Evolutionary conservation across 2,329 filamentous ascomycete genomes (phyloP).

Genomic region (Orbilia brochopaga): DNA sequence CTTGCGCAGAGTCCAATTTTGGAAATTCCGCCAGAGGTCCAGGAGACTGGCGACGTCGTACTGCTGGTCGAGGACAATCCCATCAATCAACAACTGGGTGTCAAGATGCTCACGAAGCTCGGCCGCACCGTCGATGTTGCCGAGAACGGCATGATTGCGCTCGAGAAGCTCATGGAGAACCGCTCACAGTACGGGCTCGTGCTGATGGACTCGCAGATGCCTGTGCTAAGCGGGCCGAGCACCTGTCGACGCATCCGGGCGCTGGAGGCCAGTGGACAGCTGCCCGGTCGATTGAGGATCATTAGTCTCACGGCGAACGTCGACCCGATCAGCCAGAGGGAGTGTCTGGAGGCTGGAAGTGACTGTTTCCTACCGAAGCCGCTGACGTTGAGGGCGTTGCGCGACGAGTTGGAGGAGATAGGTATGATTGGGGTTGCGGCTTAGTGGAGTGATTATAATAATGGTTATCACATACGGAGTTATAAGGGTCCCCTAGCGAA

Average conservation of each 20-base stretch:
- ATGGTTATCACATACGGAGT: too few relatives aligned
- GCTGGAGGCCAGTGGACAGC: conserved; percentile 35
- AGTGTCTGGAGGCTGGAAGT: conserved; percentile 44
- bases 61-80: conserved; percentile 49
- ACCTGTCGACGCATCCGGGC: conserved; percentile 39
- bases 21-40: conserved; percentile 41
- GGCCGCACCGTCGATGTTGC: conserved; percentile 44
- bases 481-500: too few relatives aligned
- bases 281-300: conserved; percentile 34
- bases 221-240: conserved; percentile 42
- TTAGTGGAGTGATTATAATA: too few relatives aligned
- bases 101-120: conserved; percentile 49
- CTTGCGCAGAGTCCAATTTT: conserved; percentile 43
- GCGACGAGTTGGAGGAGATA: conserved; percentile 24
- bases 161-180: conserved; percentile 36
- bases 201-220: conserved; percentile 50
- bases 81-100: conserved; percentile 44
- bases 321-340: conserved; percentile 33
- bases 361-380: conserved; percentile 47
- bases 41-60: conserved; percentile 25
- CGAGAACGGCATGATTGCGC: conserved; percentile 43
- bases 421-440: too few relatives aligned
- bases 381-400: conserved; percentile 37
- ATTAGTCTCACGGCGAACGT: conserved; percentile 50
- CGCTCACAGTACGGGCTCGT: conserved; percentile 38